Evolutionary conservation across 352 stramenopile species (phyloP).

Genomic region (Phytopythium delawarense): DNA sequence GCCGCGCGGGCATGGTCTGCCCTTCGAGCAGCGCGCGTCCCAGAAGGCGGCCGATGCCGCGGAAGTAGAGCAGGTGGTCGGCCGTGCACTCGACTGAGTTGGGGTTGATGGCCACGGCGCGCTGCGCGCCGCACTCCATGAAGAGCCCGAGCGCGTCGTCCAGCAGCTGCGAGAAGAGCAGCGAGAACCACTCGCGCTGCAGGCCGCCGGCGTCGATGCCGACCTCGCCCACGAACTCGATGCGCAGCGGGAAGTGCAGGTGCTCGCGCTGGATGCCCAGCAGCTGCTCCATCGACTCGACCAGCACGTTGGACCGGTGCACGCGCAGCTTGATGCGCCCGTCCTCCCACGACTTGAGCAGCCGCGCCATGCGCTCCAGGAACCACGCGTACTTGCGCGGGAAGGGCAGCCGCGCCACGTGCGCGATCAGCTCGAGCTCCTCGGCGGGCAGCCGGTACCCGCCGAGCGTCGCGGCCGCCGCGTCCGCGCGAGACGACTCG

Average conservation of each 20-base stretch:
- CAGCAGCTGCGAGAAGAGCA: constrained; percentile 69
- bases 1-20: constrained; percentile 61
- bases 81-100: constrained; percentile 68
- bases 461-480: constrained; percentile 53
- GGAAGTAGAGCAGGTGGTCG: constrained; percentile 87
- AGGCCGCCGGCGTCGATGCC: constrained; percentile 75
- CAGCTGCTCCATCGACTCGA: constrained; percentile 81
- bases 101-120: constrained; percentile 66
- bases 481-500: constrained; percentile 55
- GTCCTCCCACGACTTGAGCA: constrained; percentile 74
- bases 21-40: constrained; percentile 70
- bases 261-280: constrained; percentile 68
- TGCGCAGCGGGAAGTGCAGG: constrained; percentile 75
- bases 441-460: constrained; percentile 53
- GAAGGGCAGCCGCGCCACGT: constrained; percentile 66
- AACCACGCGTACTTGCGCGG: constrained; percentile 84
- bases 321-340: constrained; percentile 81
- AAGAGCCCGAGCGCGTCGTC: constrained; percentile 69
- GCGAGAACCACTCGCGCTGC: constrained; percentile 79
- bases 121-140: constrained; percentile 66
- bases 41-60: constrained; percentile 62
- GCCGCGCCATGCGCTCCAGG: constrained; percentile 57
- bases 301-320: constrained; percentile 63
- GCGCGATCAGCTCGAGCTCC: constrained; percentile 58
- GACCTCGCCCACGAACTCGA: constrained; percentile 83